A percentile compares a stretch with the other conserved stretches of the same genome.
Conservation (phyloP, 2,329 filamentous ascomycete genomes). For the Exutisphaerella laricina region DNA sequence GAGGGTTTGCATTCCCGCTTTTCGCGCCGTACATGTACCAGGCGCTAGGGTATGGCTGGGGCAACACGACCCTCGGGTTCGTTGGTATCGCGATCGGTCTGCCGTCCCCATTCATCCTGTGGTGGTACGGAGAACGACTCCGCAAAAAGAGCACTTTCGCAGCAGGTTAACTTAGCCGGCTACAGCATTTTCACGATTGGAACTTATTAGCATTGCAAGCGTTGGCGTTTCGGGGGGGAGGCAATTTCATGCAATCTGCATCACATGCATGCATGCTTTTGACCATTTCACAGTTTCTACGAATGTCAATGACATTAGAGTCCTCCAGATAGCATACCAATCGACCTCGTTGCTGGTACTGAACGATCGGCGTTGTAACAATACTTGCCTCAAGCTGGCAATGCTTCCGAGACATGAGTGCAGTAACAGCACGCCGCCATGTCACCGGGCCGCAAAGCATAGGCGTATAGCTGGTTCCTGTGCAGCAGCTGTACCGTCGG, state of each 20-base stretch:
- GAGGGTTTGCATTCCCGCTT: constrained; percentile 56
- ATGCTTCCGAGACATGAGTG: no score
- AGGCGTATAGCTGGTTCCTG: no score
- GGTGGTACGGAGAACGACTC: constrained; percentile 38
- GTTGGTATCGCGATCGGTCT: constrained; percentile 49
- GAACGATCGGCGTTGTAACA: no score
- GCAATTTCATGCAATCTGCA: not conserved
- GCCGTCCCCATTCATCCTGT: constrained; percentile 44
- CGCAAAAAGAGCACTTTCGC: constrained; percentile 34
- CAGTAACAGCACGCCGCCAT: no score
- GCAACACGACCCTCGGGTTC: constrained; percentile 52
- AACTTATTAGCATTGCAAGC: not conserved
- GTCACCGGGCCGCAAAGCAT: no score
- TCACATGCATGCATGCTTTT: not conserved
- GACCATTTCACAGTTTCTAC: no score
- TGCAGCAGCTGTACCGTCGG: no score
- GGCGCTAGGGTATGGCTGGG: constrained; percentile 46
- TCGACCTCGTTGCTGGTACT: no score
- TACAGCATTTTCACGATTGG: not conserved
- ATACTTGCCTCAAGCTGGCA: no score
- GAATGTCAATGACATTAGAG: no score
- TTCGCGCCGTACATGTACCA: constrained; percentile 51
- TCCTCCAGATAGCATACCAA: no score
- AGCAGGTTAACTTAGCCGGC: constrained; percentile 20
- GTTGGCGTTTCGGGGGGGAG: not conserved